Evolutionary conservation across 257 asterid species (phyloP), one percentile per base, ranked within the genome.

Genomic region (Scutellaria galericulata): DNA sequence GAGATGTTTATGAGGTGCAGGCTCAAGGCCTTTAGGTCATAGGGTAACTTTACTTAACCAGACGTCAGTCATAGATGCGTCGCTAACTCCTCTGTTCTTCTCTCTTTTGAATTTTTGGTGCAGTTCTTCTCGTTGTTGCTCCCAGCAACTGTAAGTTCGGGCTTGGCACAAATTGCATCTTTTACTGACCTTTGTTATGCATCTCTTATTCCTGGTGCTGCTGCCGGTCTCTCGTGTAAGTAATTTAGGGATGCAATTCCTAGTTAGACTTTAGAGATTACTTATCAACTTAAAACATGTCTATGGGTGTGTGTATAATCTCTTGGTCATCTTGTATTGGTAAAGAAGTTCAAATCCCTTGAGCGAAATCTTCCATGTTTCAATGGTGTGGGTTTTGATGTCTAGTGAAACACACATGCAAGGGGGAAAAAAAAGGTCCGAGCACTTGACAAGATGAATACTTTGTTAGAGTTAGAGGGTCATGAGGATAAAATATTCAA

Each of bases 141-240:
- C 72, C 88, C 88, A 68, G 83, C 84, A 71, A 79, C 72, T 13
- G 71, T 77, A 62, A 74, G 71, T 77, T 84, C 86, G 37, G 83
- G 89, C 48, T 75, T 81, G 77, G 81, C 75, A 42, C 86, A 81
- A 62, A 79, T 81, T 71, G 86, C 84, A 64, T 82, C 85, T 74
- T 82, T 77, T 60, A 81, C 84, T 12, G 86, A 84, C 75, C 86
- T 84, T 46, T 81, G 67, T 74, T 81, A 81, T 41, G 86, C 86
- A 62, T 84, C 88, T 58, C 73, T 67, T 44, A 59, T 81, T 56
- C 80, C 83, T 41, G 89, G 83, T 70, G 86, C 84, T 71, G 83
- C 81, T 46, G 83, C 80, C 13, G 78, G 84, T 66, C 86, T 84
- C 75, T 84, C 88, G 71, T 84, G 88, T 81, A 77, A 68, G 84